Conservation (phyloP, 768 basidiomycete genomes). For the Naematelia aurantialba region DNA sequence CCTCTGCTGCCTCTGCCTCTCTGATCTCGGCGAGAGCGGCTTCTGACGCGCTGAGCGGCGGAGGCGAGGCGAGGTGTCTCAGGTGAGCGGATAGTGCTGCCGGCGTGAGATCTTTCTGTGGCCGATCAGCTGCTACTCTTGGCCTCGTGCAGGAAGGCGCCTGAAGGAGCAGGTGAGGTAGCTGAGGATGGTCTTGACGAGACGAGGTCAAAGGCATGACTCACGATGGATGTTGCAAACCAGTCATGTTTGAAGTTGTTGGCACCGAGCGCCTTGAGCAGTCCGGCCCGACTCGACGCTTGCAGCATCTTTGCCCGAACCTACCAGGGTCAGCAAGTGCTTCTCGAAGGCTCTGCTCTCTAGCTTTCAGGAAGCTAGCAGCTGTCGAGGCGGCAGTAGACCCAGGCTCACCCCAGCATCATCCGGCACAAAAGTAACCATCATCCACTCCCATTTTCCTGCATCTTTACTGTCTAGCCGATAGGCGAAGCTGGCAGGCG, state of each 20-base stretch:
- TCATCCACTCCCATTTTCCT: conserved; percentile 46
- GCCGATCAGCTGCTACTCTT: background rate
- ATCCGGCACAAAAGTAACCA: conserved; percentile 49
- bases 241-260: conserved; percentile 47
- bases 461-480: conserved; percentile 38
- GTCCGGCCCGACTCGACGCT: conserved; percentile 43
- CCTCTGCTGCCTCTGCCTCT: conserved; percentile 66
- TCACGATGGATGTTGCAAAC: conserved; percentile 45
- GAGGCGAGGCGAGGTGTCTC: conserved; percentile 66
- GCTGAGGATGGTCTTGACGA: background rate
- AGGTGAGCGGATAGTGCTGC: conserved; percentile 68
- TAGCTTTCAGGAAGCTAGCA: background rate
- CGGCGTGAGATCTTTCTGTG: conserved; percentile 52
- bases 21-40: conserved; percentile 73
- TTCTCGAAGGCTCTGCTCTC: background rate
- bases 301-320: conserved; percentile 50
- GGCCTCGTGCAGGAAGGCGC: background rate
- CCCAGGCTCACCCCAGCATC: conserved; percentile 38
- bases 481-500: conserved; percentile 47
- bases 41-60: conserved; percentile 78
- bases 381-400: background rate
- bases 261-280: conserved; percentile 45
- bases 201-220: too few species aligned
- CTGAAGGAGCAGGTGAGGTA: too few species aligned
- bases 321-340: too few species aligned